These are phyloP conservation scores for Saturnispora ahearnii DNA, from an alignment of 805 yeast species.

Conservation along the genomic window DNA sequence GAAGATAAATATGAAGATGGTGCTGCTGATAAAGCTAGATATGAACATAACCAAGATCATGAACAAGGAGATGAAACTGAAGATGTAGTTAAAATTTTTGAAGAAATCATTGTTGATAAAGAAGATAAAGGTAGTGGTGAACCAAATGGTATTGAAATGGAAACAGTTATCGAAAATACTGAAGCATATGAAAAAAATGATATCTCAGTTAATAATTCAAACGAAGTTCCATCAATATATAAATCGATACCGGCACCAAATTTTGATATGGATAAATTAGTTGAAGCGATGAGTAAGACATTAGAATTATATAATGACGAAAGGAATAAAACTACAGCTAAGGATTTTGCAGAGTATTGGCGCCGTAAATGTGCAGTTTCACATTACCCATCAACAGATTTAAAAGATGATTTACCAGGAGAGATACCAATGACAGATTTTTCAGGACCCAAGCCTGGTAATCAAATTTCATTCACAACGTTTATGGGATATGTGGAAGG, in stretches of 20 bases:
- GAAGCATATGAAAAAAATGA: background rate
- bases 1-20: no score
- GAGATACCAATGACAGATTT: constrained; percentile 80
- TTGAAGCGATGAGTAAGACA: constrained; percentile 16
- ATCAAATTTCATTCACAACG: constrained; percentile 87
- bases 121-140: constrained; percentile 3
- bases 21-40: no score
- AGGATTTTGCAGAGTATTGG: constrained; percentile 46
- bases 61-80: constrained; percentile 5
- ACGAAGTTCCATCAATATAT: constrained; percentile 39
- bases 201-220: constrained; percentile 19
- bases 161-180: background rate
- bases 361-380: constrained; percentile 80
- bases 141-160: constrained; percentile 22
- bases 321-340: constrained; percentile 51
- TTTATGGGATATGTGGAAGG: constrained; percentile 81
- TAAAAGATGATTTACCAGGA: constrained; percentile 76
- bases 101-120: no score
- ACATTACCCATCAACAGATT: constrained; percentile 74
- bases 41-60: background rate
- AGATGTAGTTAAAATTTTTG: background rate
- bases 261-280: constrained; percentile 15
- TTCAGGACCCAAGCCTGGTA: constrained; percentile 72
- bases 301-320: constrained; percentile 34
- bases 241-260: constrained; percentile 1